Evolutionary conservation across 257 asterid species (phyloP), one percentile per base, ranked within the genome.

Genomic region (Solanum pennellii): DNA sequence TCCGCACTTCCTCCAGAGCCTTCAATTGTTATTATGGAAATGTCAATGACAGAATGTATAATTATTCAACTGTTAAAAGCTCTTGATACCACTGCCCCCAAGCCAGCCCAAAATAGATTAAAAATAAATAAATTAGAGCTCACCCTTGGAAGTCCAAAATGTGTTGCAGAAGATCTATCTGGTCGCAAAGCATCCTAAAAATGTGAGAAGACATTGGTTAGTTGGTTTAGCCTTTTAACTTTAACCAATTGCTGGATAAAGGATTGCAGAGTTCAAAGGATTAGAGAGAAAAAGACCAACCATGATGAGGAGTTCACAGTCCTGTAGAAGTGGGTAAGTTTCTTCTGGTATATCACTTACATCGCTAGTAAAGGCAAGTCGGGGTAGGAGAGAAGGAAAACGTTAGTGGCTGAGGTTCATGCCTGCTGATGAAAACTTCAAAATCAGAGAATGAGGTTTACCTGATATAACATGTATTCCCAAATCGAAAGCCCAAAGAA

Each of bases 331-430:
- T 49, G 98, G 95, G 89, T 97, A 97, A 7, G 99, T 97, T 72
- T 97, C 99, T 83, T 95, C 97, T 8, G 99, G 98, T 89, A 97
- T 95, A 14, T 96, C 99, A 89, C 99, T 97, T 88, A 92, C 99
- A 92, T 97, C 99, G 88, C 99, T 97, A 76, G 75, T 87, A 85
- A 87, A 83, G 62, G 82, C 69, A 90, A 29, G 88, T 60, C 86
- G 23, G 60, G 62, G 83, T 42, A 76, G 66, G 42, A 12, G 42
- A 79, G 27, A 45, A 79, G 25, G 84, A 86, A 87, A 73, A 71
- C 76, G 86, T 92, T 73, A 91, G 91, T 47, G 89, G 88, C 89
- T 10, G 37, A 85, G 84, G 42, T 49, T 47, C 29, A 68, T 49
- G 21, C 52, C 23, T 31, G 73, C 65, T 18, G 29, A 14, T 35